Evolutionary conservation across 225 moss, liverwort and hornwort genomes (phyloP).

Genomic region (Rhytidiadelphus loreus): DNA sequence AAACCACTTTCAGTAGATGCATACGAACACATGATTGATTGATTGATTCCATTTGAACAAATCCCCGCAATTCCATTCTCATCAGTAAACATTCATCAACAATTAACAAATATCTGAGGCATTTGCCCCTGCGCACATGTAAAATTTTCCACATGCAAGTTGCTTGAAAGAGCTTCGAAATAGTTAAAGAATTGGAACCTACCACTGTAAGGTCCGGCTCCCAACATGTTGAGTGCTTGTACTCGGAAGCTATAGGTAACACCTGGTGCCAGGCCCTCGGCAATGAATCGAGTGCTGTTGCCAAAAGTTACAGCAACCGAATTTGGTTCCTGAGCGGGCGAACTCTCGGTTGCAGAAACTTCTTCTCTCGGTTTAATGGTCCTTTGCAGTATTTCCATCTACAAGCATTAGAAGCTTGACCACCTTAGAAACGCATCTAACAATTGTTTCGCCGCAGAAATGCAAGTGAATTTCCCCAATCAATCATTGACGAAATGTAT

Average conservation of each 20-base stretch:
- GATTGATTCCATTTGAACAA: neutral
- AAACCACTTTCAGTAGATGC: neutral
- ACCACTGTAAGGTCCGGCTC: constrained; percentile 6
- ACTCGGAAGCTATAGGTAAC: constrained; percentile 3
- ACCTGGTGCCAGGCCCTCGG: neutral
- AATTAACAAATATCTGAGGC: neutral
- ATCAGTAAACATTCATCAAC: neutral
- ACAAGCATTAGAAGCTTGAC: neutral
- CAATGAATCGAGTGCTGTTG: neutral
- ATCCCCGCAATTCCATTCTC: neutral
- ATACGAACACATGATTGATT: neutral
- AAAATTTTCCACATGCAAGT: neutral
- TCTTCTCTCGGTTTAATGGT: neutral
- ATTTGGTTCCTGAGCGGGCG: too few relatives aligned
- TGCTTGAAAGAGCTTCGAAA: neutral
- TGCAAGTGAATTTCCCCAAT: neutral
- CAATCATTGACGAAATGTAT: too few relatives aligned
- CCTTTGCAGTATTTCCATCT: neutral
- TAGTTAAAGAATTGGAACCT: neutral
- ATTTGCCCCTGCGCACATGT: too few relatives aligned
- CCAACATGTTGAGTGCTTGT: constrained; percentile 4
- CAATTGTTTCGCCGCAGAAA: neutral
- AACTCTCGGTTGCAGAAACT: neutral
- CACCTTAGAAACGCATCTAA: neutral
- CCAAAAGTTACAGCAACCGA: neutral